phyloP scores from a whole-genome alignment of 1,284 basidiomycete species.

The Sparassis latifolia region DNA sequence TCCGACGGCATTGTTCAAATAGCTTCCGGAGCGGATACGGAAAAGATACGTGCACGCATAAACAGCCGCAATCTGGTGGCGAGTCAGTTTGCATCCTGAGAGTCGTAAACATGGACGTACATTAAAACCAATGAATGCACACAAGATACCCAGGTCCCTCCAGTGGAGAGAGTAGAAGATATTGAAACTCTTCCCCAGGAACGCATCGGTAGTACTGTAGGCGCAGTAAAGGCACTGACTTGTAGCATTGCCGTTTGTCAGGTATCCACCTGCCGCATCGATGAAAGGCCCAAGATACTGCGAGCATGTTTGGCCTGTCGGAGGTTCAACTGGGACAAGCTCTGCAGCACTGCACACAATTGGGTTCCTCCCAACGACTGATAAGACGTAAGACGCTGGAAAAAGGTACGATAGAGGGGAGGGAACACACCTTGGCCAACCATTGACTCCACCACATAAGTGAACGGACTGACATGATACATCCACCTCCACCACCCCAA shows the following conservation, averaged over 20 bases:
- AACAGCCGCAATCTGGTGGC: constrained; percentile 21
- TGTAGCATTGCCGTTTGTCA: constrained; percentile 54
- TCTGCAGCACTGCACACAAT: constrained; percentile 42
- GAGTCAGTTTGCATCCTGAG: neutral
- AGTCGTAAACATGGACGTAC: constrained; percentile 20
- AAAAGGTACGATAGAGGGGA: neutral
- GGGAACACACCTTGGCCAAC: constrained; percentile 37
- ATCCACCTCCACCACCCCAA: constrained; percentile 84
- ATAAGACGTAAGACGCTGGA: neutral
- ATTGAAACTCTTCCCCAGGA: constrained; percentile 46
- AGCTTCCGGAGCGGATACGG: constrained; percentile 10
- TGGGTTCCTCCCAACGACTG: constrained; percentile 31
- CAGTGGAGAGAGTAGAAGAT: constrained; percentile 53
- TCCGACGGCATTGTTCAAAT: neutral
- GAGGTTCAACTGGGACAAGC: constrained; percentile 46
- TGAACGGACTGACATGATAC: constrained; percentile 75
- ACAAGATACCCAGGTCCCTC: constrained; percentile 60
- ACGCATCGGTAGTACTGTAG: constrained; percentile 45
- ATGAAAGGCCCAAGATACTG: constrained; percentile 57
- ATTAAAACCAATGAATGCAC: constrained; percentile 61
- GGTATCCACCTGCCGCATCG: constrained; percentile 50
- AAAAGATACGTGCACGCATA: constrained; percentile 32
- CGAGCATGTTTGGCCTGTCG: constrained; percentile 55
- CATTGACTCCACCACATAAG: constrained; percentile 58
- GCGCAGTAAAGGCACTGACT: constrained; percentile 52